Evolutionary conservation across 257 asterid genomes (phyloP).

Genomic region (Solanum clarkiae): DNA sequence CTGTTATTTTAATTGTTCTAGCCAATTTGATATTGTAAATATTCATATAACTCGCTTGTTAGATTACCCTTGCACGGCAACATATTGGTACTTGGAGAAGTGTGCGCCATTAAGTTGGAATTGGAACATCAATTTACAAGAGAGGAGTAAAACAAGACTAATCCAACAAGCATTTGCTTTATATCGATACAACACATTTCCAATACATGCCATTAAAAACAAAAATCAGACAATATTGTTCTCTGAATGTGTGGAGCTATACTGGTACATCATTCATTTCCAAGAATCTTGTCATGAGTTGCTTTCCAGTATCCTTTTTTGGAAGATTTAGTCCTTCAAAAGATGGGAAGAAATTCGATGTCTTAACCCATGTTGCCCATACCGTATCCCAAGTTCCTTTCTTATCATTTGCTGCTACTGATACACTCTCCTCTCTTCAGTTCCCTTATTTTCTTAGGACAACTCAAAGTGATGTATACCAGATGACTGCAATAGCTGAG

Average conservation of each 20-base stretch:
- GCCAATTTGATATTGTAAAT: not conserved
- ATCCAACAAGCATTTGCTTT: not conserved
- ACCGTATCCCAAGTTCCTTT: constrained; percentile 31
- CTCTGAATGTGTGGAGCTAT: not conserved
- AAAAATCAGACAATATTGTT: not conserved
- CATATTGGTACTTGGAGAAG: not conserved
- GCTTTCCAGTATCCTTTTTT: not conserved
- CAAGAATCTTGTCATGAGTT: not conserved
- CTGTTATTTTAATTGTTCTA: not conserved
- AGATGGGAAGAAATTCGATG: not conserved
- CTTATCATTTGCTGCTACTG: constrained; percentile 35
- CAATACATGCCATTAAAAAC: not conserved
- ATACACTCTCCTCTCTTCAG: constrained; percentile 32
- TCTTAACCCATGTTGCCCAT: constrained; percentile 34
- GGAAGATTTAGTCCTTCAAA: not conserved
- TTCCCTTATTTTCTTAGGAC: constrained; percentile 40
- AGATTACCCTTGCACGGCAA: too few relatives aligned
- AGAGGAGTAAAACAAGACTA: not conserved
- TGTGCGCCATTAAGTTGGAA: not conserved
- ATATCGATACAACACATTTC: not conserved
- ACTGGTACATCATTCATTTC: not conserved
- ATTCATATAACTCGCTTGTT: not conserved
- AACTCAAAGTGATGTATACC: constrained; percentile 29
- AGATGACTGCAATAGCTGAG: constrained; percentile 40
- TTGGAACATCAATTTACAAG: not conserved